These are phyloP conservation scores for Saccharum spontaneum DNA, from an alignment of 176 grass and related monocot species.

Conservation along the genomic window DNA sequence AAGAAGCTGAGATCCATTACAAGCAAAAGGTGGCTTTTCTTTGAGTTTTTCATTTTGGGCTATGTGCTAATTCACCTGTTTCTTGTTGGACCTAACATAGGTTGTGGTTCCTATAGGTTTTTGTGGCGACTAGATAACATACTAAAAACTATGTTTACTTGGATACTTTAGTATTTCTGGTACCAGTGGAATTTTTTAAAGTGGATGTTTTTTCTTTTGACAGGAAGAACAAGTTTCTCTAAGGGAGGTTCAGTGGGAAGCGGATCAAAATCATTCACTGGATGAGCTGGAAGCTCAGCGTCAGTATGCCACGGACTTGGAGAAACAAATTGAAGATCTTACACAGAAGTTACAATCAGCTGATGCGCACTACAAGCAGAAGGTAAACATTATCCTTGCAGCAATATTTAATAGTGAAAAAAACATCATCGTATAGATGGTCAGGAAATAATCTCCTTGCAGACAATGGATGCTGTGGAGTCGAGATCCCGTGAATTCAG, in stretches of 20 bases:
- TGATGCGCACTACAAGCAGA: slow-evolving; percentile 44
- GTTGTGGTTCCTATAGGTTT: background rate
- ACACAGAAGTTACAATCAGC: slow-evolving; percentile 44
- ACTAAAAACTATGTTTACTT: background rate
- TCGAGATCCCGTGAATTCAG: slow-evolving; percentile 53
- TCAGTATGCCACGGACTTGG: slow-evolving; percentile 37
- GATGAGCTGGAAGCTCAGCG: slow-evolving; percentile 40
- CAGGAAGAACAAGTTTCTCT: slow-evolving; percentile 44
- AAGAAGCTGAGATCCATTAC: slow-evolving; percentile 47
- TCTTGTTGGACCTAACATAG: background rate
- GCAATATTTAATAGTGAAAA: background rate
- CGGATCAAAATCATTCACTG: slow-evolving; percentile 20
- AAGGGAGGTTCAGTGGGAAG: slow-evolving; percentile 43
- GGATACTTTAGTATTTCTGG: background rate
- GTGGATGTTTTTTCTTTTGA: background rate
- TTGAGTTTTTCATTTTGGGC: background rate
- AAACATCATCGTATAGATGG: background rate
- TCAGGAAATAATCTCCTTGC: slow-evolving; percentile 19
- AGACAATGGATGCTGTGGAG: slow-evolving; percentile 50
- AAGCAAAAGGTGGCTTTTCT: slow-evolving; percentile 54
- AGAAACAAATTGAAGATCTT: slow-evolving; percentile 50
- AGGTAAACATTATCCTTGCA: slow-evolving; percentile 39
- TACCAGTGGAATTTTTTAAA: background rate
- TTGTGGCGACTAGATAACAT: background rate
- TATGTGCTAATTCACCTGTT: slow-evolving; percentile 19